A percentile compares a stretch with the other conserved stretches of the same genome.
Conservation (phyloP, 164 flowering plant species). For the Annona squamosa region DNA sequence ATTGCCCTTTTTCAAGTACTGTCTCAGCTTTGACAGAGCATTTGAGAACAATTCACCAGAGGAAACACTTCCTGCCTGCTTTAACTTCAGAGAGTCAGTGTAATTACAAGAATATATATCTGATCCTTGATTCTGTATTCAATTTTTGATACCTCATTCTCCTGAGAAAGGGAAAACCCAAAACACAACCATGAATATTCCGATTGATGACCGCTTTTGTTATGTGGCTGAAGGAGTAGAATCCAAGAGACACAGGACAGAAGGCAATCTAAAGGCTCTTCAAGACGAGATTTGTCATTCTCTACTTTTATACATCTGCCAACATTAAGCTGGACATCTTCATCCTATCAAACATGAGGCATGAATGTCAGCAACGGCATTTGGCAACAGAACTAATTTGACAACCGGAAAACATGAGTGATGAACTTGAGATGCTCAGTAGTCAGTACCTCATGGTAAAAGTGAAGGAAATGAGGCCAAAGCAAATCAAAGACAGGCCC, state of each 20-base stretch:
- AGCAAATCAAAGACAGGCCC: conserved; percentile 60
- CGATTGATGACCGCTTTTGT: conserved; percentile 30
- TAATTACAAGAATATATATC: not conserved
- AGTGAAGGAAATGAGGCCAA: conserved; percentile 62
- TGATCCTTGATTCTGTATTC: not conserved
- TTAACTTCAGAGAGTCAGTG: conserved; percentile 8
- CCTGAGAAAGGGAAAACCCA: conserved; percentile 88
- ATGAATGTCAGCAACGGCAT: not conserved
- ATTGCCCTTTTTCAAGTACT: conserved; percentile 35
- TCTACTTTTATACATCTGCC: conserved; percentile 49
- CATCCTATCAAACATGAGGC: conserved; percentile 35
- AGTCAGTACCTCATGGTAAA: conserved; percentile 50
- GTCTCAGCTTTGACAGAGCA: conserved; percentile 48
- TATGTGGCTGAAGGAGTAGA: conserved; percentile 60
- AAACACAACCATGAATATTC: conserved; percentile 56
- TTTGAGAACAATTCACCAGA: conserved; percentile 48
- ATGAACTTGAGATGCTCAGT: not conserved
- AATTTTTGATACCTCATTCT: conserved; percentile 55
- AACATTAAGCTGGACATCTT: conserved; percentile 35
- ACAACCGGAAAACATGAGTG: not conserved
- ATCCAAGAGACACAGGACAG: conserved; percentile 76
- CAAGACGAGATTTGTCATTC: conserved; percentile 43
- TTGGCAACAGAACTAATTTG: not conserved
- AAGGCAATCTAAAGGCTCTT: conserved; percentile 75
- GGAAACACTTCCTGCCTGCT: conserved; percentile 46